Base-by-base conservation (phyloP, 148 eudicot genomes). In the Rhododendron kiyosumense region DNA sequence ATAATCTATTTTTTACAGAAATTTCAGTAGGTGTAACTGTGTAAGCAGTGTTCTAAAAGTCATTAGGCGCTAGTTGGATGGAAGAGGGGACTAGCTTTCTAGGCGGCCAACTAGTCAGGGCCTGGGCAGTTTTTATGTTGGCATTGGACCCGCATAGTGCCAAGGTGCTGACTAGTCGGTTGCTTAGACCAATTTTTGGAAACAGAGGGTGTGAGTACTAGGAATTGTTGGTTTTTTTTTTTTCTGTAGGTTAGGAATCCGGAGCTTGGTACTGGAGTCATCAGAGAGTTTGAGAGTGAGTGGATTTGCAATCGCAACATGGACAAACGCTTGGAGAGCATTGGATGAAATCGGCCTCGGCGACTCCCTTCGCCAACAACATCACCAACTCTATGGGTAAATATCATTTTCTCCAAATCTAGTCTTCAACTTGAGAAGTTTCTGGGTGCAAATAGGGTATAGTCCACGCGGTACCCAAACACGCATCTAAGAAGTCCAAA, bases 291-390 rank as follows among this genome's bases (percentile, higher is more conserved):
- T 91, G 52, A 85, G 96, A 84, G 87, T 83, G 11, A 81, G 93
- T 0, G 96, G 96, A 22, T 86, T 88, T 63, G 94, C 93, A 38
- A 85, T 93, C 11, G 75, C 86, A 3, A 86, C 88, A 0, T 92
- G 94, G 93, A 80, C 93, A 15, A 94, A 92, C 88, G 92, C 92
- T 63, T 94, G 96, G 96, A 91, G 84, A 85, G 94, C 92, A 0
- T 34, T 92, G 79, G 94, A 93, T 51, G 89, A 91, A 54, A 83
- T 93, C 73, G 92, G 92, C 41, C 38, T 92, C 20, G 93, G 86
- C 30, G 84, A 90, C 1, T 61, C 86, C 0, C 92, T 93, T 65
- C 88, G 94, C 30, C 88, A 41, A 26, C 81, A 83, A 2, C 90
- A 90, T 36, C 32, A 20, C 52, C 89, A 30, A 79, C 63, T 90